Percentiles rank a stretch among this genome's conserved stretches.
Conservation (phyloP, 345 rosid species). For the Lepidium aucheri region DNA sequence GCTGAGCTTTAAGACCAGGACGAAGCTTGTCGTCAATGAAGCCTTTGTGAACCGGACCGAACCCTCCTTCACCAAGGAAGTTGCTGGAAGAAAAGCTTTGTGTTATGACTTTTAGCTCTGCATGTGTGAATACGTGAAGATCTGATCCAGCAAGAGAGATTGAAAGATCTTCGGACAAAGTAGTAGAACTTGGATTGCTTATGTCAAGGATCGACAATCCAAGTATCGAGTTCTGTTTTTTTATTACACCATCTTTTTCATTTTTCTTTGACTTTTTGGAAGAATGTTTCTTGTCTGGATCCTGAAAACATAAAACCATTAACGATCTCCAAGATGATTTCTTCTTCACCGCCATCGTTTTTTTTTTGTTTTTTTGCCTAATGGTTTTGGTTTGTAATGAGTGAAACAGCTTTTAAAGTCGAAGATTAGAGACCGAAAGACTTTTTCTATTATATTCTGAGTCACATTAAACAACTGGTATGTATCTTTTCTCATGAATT, state of each 20-base stretch:
- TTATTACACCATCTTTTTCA: constrained; percentile 11
- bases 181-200: constrained; percentile 51
- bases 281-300: neutral
- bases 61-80: constrained; percentile 86
- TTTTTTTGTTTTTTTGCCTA: neutral
- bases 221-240: constrained; percentile 44
- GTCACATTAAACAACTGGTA: neutral
- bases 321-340: constrained; percentile 47
- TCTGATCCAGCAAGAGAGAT: constrained; percentile 76
- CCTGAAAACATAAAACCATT: constrained; percentile 38
- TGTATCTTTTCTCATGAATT: neutral
- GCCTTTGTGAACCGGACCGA: constrained; percentile 83
- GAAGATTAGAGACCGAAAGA: neutral
- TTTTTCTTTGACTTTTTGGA: constrained; percentile 38
- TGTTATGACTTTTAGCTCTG: constrained; percentile 69
- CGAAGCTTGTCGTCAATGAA: constrained; percentile 78
- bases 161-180: constrained; percentile 63
- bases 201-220: constrained; percentile 54
- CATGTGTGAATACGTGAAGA: constrained; percentile 56
- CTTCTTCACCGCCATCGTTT: constrained; percentile 32
- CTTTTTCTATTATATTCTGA: neutral
- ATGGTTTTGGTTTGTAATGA: constrained; percentile 15
- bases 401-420: constrained; percentile 1
- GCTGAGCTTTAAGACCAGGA: constrained; percentile 65
- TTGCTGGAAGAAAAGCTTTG: constrained; percentile 64